Percentiles rank a stretch among this genome's conserved stretches.
Conservation (phyloP, 2,329 filamentous ascomycete genomes). For the Penicillium sp. region DNA sequence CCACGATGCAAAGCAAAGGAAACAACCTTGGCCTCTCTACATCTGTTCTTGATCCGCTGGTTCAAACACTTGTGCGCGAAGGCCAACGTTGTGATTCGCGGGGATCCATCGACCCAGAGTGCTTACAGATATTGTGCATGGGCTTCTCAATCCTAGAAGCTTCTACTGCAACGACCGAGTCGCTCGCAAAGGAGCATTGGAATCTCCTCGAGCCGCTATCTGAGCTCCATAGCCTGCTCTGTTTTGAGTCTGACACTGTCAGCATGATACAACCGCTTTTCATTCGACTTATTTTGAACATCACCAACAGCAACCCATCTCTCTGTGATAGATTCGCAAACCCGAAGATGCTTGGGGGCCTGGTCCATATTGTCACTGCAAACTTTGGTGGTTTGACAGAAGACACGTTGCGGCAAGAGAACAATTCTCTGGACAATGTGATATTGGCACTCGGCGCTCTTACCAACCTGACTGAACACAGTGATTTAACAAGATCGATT, state of each 20-base stretch:
- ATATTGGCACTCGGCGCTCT: slow-evolving; percentile 76
- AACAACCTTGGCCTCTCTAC: slow-evolving; percentile 30
- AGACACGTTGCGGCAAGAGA: slow-evolving; percentile 42
- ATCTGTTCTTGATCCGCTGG: slow-evolving; percentile 29
- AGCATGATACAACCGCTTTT: slow-evolving; percentile 41
- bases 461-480: slow-evolving; percentile 85
- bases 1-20: slow-evolving; percentile 34
- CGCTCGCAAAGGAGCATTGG: slow-evolving; percentile 28
- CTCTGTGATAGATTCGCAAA: slow-evolving; percentile 68
- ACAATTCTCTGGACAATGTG: slow-evolving; percentile 65
- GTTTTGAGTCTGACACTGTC: slow-evolving; percentile 17
- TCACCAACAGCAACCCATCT: slow-evolving; percentile 74
- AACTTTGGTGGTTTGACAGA: slow-evolving; percentile 33
- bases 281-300: slow-evolving; percentile 74
- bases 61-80: slow-evolving; percentile 29
- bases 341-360: slow-evolving; percentile 35
- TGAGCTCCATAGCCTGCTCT: slow-evolving; percentile 43
- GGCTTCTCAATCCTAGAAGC: slow-evolving; percentile 41
- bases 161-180: slow-evolving; percentile 33
- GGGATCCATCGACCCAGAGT: slow-evolving; percentile 7
- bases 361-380: slow-evolving; percentile 39
- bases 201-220: slow-evolving; percentile 32
- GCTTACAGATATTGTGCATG: slow-evolving; percentile 27
- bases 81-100: slow-evolving; percentile 1
- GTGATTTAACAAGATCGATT: slow-evolving; percentile 58